phyloP scores from a whole-genome alignment of 441 rosid genomes.

The Erodium texanum region DNA sequence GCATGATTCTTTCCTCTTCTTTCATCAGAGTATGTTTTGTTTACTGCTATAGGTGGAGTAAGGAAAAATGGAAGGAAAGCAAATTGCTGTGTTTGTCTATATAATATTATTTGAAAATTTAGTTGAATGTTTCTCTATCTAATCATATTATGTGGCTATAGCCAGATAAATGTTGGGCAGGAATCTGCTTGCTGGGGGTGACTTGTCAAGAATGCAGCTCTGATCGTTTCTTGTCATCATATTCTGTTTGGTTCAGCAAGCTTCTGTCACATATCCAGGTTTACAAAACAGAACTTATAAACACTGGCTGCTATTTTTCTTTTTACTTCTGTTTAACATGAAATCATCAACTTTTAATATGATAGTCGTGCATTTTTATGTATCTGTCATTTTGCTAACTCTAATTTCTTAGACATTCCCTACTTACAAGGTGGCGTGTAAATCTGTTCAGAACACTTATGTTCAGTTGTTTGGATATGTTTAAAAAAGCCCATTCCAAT shows the following conservation, averaged over 20 bases:
- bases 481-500: not conserved
- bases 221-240: constrained; percentile 50
- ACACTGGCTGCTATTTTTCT: not conserved
- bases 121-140: constrained; percentile 14
- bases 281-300: not conserved
- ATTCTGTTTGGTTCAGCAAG: constrained; percentile 56
- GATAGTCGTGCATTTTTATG: not conserved
- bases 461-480: not conserved
- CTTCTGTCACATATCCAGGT: constrained; percentile 57
- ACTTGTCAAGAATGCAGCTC: constrained; percentile 66
- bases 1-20: not conserved
- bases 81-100: not conserved
- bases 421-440: not conserved
- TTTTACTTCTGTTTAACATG: not conserved
- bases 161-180: constrained; percentile 88
- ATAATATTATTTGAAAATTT: not conserved
- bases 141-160: constrained; percentile 24
- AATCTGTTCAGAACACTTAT: not conserved
- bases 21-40: not conserved
- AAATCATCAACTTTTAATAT: not conserved
- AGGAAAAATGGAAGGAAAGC: not conserved
- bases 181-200: constrained; percentile 68
- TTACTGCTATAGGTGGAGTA: not conserved
- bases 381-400: not conserved
- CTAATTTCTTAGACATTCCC: not conserved